phyloP scores from a whole-genome alignment of 2,329 filamentous ascomycete genomes.

The Pyrenophora seminiperda region DNA sequence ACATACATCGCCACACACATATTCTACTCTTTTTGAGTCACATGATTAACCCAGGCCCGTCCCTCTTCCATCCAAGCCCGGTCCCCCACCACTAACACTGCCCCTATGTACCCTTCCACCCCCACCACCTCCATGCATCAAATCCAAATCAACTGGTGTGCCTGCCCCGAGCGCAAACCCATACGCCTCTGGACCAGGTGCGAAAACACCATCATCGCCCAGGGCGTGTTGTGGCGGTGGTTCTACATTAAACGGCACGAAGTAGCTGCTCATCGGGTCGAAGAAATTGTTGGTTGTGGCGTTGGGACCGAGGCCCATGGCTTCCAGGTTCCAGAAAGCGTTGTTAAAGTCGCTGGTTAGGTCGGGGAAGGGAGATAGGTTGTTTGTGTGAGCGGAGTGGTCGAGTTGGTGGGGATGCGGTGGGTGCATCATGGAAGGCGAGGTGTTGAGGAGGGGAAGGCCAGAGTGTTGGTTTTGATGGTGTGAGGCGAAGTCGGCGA shows the following conservation, averaged over 20 bases:
- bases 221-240: slow-evolving; percentile 58
- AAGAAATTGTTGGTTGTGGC: slow-evolving; percentile 34
- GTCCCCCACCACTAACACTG: slow-evolving; percentile 6
- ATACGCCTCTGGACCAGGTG: slow-evolving; percentile 20
- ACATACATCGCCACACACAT: too few relatives aligned
- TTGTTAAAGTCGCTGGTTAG: slow-evolving; percentile 39
- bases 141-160: slow-evolving; percentile 16
- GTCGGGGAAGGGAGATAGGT: slow-evolving; percentile 41
- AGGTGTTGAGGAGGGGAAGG: slow-evolving; percentile 48
- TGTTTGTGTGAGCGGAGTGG: neutral
- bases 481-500: slow-evolving; percentile 56
- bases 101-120: slow-evolving; percentile 1
- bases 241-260: slow-evolving; percentile 90
- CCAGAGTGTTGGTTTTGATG: slow-evolving; percentile 36
- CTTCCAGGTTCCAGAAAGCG: slow-evolving; percentile 43
- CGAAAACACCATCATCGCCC: slow-evolving; percentile 46
- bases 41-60: slow-evolving; percentile 11
- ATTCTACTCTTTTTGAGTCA: too few relatives aligned
- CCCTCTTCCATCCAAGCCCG: slow-evolving; percentile 3
- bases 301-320: slow-evolving; percentile 31
- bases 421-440: slow-evolving; percentile 37
- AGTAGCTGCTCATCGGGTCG: slow-evolving; percentile 73
- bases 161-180: slow-evolving; percentile 18
- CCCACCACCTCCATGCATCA: slow-evolving; percentile 12
- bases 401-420: slow-evolving; percentile 39